Conservation (phyloP, 202 grass and related monocot genomes). For the Zizania palustris region DNA sequence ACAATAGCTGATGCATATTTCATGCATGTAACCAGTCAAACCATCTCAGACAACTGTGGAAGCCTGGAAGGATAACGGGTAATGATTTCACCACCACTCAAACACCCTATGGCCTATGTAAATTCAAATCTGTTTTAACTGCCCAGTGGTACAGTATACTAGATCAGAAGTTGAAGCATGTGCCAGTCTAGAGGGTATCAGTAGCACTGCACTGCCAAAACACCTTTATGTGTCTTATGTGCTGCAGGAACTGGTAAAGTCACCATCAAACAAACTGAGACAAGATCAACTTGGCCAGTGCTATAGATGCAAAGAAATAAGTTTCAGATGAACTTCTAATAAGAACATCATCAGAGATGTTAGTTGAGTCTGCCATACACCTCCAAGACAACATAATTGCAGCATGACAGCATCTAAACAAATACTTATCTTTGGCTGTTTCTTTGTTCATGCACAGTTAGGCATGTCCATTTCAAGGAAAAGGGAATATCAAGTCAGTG, state of each 20-base stretch:
- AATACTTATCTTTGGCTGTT: slow-evolving; percentile 7
- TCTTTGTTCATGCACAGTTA: slow-evolving; percentile 30
- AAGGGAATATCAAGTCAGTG: not conserved
- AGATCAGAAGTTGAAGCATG: slow-evolving; percentile 36
- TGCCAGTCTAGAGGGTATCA: slow-evolving; percentile 16
- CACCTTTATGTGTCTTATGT: slow-evolving; percentile 11
- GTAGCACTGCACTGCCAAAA: slow-evolving; percentile 22
- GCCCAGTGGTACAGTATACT: slow-evolving; percentile 23
- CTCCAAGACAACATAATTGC: not conserved
- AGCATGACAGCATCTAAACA: slow-evolving; percentile 14
- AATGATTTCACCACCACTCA: slow-evolving; percentile 33
- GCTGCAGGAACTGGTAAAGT: slow-evolving; percentile 33
- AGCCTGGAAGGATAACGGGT: slow-evolving; percentile 30
- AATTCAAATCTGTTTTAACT: slow-evolving; percentile 39
- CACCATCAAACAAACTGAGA: slow-evolving; percentile 41
- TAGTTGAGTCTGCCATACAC: slow-evolving; percentile 36
- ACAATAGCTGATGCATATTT: slow-evolving; percentile 38
- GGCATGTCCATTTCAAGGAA: slow-evolving; percentile 43
- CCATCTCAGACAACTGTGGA: slow-evolving; percentile 42
- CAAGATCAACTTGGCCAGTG: slow-evolving; percentile 1
- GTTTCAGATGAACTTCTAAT: slow-evolving; percentile 32
- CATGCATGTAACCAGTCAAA: slow-evolving; percentile 39
- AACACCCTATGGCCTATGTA: slow-evolving; percentile 6
- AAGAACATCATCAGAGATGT: slow-evolving; percentile 33
- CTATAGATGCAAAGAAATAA: slow-evolving; percentile 4